Evolutionary conservation across 2,329 filamentous ascomycete genomes (phyloP), one percentile per base, ranked within the genome.

Genomic region (Lachnum nothofagi): DNA sequence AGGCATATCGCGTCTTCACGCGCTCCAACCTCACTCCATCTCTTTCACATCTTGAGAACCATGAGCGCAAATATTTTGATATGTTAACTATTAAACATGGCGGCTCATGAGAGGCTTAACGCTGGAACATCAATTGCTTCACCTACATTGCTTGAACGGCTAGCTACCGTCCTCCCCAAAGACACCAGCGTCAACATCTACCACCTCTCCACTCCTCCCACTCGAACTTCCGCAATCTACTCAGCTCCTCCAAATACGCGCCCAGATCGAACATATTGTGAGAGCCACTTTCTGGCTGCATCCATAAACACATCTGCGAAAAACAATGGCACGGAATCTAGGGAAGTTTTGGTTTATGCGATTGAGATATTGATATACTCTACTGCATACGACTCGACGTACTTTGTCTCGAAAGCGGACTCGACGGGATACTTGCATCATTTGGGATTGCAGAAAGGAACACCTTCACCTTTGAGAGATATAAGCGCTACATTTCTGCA

Each of bases 361-460:
- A 77, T 98, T 54, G 93, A 98, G 65, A 76, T 96, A 44, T 77
- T 93, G 60, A 79, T 98, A 52, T 98, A 94, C 69, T 86, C 83
- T 0, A 95, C 91, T 0, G 78, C 80, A 39, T 78, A 80, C 59
- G 79, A 89, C 20, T 95, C 86, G 1, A 96, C 88, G 3, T 78
- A 97, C 46, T 98, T 98, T 66, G 85, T 98, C 20, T 91, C 91
- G 55, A 98, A 98, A 69, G 93, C 93, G 42, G 93, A 98, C 70
- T 96, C 93, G 8, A 96, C 91, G 0, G 93, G 94, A 20, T 94
- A 89, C 64, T 71, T 96, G 8, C 74, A 83, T 57, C 73, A 85
- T 2, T 72, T 91, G 29, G 71, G 78, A 16, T 72, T 87, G 0
- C 78, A 83, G 14, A 78, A 72, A 57, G 75, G 78, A n/a, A 73